Evolutionary conservation across 768 basidiomycete genomes (phyloP).

Genomic region (Fomitopsis serialis): DNA sequence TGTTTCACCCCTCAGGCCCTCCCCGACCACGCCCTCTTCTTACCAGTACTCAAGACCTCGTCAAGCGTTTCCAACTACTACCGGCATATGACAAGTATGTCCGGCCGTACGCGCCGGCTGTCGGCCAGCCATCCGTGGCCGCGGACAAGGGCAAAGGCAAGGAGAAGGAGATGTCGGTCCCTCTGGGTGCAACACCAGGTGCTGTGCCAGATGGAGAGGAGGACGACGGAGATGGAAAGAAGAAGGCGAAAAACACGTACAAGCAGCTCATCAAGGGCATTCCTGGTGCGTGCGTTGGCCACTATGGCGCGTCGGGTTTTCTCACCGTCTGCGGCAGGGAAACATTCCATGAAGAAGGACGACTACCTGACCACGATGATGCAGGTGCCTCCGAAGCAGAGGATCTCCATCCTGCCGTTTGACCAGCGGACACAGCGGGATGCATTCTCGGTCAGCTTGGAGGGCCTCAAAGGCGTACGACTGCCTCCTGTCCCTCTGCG

Average conservation of each 20-base stretch:
- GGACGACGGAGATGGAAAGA: constrained; percentile 45
- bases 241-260: constrained; percentile 74
- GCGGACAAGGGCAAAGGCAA: constrained; percentile 27
- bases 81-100: constrained; percentile 82
- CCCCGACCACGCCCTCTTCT: constrained; percentile 36
- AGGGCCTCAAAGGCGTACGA: constrained; percentile 69
- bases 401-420: constrained; percentile 54
- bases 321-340: constrained; percentile 37
- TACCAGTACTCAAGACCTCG: constrained; percentile 73
- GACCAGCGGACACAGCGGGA: constrained; percentile 64
- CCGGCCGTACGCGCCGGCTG: constrained; percentile 40
- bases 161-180: constrained; percentile 18
- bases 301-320: neutral
- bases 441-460: constrained; percentile 67
- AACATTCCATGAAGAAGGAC: constrained; percentile 79
- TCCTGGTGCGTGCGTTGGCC: constrained; percentile 47
- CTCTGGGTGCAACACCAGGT: constrained; percentile 29
- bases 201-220: constrained; percentile 47
- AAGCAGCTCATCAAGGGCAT: constrained; percentile 72
- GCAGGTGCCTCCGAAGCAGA: constrained; percentile 66
- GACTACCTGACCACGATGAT: constrained; percentile 64
- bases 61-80: constrained; percentile 64
- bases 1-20: constrained; percentile 7
- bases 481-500: constrained; percentile 10
- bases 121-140: constrained; percentile 22